Evolutionary conservation across 371 early-diverging fungal species (phyloP).

Genomic region (Basidiobolus meristosporus): DNA sequence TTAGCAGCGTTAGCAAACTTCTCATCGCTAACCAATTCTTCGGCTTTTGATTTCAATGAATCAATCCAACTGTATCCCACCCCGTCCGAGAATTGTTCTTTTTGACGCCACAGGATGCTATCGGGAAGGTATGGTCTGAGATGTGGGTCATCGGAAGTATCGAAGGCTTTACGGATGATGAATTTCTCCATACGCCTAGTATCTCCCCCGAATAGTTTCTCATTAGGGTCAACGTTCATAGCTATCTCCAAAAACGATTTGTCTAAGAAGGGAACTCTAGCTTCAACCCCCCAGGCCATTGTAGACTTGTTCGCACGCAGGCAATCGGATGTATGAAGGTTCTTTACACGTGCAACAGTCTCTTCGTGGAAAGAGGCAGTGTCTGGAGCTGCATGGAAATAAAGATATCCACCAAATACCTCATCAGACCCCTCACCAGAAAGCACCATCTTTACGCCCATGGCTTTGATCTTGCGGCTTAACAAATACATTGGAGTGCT

Average conservation of each 20-base stretch:
- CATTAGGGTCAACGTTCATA: constrained; percentile 63
- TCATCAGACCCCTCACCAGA: constrained; percentile 93
- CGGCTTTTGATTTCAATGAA: constrained; percentile 58
- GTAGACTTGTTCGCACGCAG: constrained; percentile 95
- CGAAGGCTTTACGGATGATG: constrained; percentile 71
- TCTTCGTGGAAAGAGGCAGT: constrained; percentile 69
- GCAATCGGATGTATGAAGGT: constrained; percentile 86
- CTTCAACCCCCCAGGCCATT: constrained; percentile 97
- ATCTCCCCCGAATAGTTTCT: constrained; percentile 47
- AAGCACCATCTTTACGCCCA: constrained; percentile 97
- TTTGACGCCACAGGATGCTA: constrained; percentile 88
- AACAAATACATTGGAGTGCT: constrained; percentile 94
- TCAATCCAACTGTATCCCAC: constrained; percentile 97
- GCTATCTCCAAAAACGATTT: constrained; percentile 69
- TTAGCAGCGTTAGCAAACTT: constrained; percentile 41
- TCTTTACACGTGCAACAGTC: constrained; percentile 74
- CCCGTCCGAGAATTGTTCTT: constrained; percentile 96
- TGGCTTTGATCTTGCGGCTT: constrained; percentile 88
- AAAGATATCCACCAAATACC: constrained; percentile 92
- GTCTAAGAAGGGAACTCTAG: constrained; percentile 93
- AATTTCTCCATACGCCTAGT: constrained; percentile 69
- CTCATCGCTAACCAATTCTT: constrained; percentile 49
- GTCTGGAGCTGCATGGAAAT: constrained; percentile 84
- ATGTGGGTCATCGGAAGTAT: constrained; percentile 19
- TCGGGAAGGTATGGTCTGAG: constrained; percentile 65